These are phyloP conservation scores for Sporobolomyces roseus DNA, from an alignment of 768 basidiomycete species.

Conservation along the genomic window DNA sequence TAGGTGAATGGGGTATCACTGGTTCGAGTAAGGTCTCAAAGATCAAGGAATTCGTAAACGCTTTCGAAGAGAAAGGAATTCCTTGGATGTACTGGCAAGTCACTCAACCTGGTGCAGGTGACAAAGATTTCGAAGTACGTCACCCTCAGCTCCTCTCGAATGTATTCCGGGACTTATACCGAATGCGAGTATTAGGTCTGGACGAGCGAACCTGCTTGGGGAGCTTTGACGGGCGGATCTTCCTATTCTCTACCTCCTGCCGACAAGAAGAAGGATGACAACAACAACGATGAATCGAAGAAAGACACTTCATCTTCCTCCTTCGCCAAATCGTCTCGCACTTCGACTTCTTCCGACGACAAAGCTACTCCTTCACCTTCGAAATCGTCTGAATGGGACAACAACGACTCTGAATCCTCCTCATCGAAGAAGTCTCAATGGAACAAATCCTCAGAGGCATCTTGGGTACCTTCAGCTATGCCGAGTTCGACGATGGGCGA, in stretches of 20 bases:
- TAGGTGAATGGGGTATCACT: constrained; percentile 44
- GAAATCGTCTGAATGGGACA: too few species aligned
- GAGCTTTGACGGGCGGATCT: constrained; percentile 19
- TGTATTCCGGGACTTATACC: too few species aligned
- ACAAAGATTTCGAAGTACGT: constrained; percentile 42
- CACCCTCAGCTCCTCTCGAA: too few species aligned
- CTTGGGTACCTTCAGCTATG: too few species aligned
- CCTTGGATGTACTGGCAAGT: constrained; percentile 45
- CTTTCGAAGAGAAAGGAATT: constrained; percentile 36
- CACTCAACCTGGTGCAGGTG: constrained; percentile 40
- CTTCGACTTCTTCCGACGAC: too few species aligned
- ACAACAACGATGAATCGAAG: neutral
- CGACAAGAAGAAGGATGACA: neutral
- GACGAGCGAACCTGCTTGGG: constrained; percentile 40
- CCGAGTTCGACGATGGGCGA: too few species aligned
- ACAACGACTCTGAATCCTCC: too few species aligned
- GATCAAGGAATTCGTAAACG: constrained; percentile 36
- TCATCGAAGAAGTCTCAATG: neutral
- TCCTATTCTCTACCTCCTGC: neutral
- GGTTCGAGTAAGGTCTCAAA: constrained; percentile 42
- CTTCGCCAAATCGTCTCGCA: too few species aligned
- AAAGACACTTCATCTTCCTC: neutral
- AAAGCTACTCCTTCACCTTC: too few species aligned
- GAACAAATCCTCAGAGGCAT: too few species aligned
- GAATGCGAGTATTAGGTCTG: constrained; percentile 26